phyloP scores from a whole-genome alignment of 495 filamentous ascomycete species.

The Penicillium daleae region DNA sequence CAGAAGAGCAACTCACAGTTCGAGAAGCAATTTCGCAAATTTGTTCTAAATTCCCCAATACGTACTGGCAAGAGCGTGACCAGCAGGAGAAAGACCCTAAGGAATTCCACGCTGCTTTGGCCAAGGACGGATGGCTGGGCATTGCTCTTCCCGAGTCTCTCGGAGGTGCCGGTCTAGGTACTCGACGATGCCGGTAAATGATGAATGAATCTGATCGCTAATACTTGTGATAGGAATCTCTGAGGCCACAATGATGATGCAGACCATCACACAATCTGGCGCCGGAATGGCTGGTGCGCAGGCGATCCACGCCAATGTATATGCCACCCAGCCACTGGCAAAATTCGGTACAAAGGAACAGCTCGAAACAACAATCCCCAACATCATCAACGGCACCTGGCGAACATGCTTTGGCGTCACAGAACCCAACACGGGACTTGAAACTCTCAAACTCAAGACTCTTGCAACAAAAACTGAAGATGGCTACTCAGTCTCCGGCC shows the following conservation, averaged over 20 bases:
- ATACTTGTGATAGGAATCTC: constrained; percentile 54
- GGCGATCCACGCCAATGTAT: constrained; percentile 75
- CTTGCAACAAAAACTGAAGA: constrained; percentile 53
- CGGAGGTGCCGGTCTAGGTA: constrained; percentile 74
- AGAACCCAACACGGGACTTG: constrained; percentile 69
- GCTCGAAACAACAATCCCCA: constrained; percentile 62
- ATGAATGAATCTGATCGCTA: constrained; percentile 25
- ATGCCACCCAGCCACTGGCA: constrained; percentile 76
- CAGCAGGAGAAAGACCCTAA: constrained; percentile 68
- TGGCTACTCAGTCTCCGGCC: constrained; percentile 66
- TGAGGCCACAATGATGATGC: constrained; percentile 85
- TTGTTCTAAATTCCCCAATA: constrained; percentile 63
- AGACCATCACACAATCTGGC: constrained; percentile 76
- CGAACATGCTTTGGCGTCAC: constrained; percentile 74
- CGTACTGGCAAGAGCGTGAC: constrained; percentile 74
- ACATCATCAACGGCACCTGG: constrained; percentile 69
- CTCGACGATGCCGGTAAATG: constrained; percentile 16
- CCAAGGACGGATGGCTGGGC: constrained; percentile 82
- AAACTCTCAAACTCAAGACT: constrained; percentile 71
- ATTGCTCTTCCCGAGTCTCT: constrained; percentile 74
- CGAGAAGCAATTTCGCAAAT: constrained; percentile 70
- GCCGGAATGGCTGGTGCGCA: constrained; percentile 81
- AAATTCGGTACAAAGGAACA: constrained; percentile 69
- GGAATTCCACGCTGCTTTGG: constrained; percentile 73
- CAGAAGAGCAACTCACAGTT: constrained; percentile 69